Evolutionary conservation across 805 yeast species (phyloP), one percentile per base, ranked within the genome.

Genomic region (Kockiozyma suomiensis): DNA sequence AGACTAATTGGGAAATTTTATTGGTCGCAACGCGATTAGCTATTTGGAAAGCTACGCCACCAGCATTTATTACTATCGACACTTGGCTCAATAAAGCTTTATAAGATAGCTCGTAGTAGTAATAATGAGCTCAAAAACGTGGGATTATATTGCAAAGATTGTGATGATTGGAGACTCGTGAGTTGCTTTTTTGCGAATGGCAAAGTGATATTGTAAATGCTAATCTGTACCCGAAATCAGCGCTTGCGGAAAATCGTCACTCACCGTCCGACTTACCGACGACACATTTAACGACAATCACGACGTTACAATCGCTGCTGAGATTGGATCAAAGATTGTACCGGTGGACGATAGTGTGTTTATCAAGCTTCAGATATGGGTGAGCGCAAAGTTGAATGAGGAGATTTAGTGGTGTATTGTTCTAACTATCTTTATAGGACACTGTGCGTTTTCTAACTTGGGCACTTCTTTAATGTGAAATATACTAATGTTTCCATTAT

Each of bases 121-220:
- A 25, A 32, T 17, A 1, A 62, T 63, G 67, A 59, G 58, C 41
- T 62, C 66, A 26, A 62, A 61, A 28, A 62, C 65, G 19, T 72
- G 74, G 74, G 73, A 72, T 54, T 72, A 69, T 53, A 72, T 72
- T 32, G 74, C 74, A 28, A 71, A 71, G 59, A 69, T 71, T 38
- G 73, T 73, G 47, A 73, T 73, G 76, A 70, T 73, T 15, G 75
- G 75, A 7, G 75, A 73, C 52, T 73, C 76, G 73, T 71, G 62
- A 28, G 74, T 70, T 21, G 5, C 42, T 28, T 10, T 17, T 25
- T 10, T 43, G 21, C 21, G 23, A 28, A 25, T 25, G 4, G 41
- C 19, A 73, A 13, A 73, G 70, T 32, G 69, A 62, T 59, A 48
- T 63, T 61, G 30, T 7, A 21, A 23, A 17, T 40, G 23, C 17